Evolutionary conservation across 2,329 filamentous ascomycete genomes (phyloP).

Genomic region (Alternaria tenuissima): DNA sequence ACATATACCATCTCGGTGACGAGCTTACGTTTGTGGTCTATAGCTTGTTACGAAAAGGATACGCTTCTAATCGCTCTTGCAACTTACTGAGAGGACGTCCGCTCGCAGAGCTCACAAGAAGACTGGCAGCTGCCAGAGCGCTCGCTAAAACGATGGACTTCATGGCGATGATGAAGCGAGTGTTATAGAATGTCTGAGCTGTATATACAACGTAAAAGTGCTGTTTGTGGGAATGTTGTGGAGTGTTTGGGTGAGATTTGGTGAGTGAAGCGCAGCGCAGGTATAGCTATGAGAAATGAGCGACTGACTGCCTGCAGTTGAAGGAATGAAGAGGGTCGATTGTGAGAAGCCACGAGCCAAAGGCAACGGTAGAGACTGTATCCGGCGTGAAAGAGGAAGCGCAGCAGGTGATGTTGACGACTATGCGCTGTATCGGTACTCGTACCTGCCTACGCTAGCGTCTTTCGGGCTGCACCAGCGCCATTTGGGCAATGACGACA

Average conservation of each 20-base stretch:
- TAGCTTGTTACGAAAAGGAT: conserved; percentile 16
- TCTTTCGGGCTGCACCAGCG: conserved; percentile 23
- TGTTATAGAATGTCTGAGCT: conserved; percentile 40
- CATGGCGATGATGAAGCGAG: conserved; percentile 53
- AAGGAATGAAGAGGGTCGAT: conserved; percentile 31
- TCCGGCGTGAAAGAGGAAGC: conserved; percentile 19
- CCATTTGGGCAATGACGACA: conserved; percentile 22
- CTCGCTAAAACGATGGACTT: conserved; percentile 53
- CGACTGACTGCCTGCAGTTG: conserved; percentile 36
- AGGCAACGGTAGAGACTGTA: conserved; percentile 30
- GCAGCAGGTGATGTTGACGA: conserved; percentile 23
- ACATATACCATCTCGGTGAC: conserved; percentile 44
- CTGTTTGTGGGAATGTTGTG: conserved; percentile 16
- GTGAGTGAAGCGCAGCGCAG: conserved; percentile 14
- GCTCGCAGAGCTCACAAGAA: conserved; percentile 53
- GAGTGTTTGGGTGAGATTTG: conserved; percentile 4
- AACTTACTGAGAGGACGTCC: conserved; percentile 54
- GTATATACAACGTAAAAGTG: conserved; percentile 30
- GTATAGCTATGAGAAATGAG: conserved; percentile 25
- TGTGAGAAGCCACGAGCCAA: conserved; percentile 23
- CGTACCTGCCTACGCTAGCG: conserved; percentile 14
- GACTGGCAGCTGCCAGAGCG: conserved; percentile 40
- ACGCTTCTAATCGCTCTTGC: not conserved
- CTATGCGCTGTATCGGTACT: conserved; percentile 23
- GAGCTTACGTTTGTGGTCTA: conserved; percentile 43